Evolutionary conservation across 2,329 filamentous ascomycete species (phyloP).

Genomic region (Ophiostoma novo-ulmi): DNA sequence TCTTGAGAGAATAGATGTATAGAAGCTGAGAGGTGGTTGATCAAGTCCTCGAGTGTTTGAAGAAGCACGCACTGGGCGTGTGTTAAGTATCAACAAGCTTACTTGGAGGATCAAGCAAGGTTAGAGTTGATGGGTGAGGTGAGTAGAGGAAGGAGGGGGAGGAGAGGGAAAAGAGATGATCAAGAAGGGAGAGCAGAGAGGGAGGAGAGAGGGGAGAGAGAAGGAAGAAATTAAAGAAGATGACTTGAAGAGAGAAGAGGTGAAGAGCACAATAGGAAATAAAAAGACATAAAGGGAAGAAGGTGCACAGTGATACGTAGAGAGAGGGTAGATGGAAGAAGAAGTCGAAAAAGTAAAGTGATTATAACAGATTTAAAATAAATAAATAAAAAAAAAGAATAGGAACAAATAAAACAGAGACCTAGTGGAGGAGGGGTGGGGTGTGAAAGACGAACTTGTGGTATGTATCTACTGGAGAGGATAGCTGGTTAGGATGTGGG

Average conservation of each 20-base stretch:
- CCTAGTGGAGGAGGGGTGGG: constrained; percentile 6
- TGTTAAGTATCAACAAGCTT: constrained; percentile 10
- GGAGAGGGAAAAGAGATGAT: constrained; percentile 2
- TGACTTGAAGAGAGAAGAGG: constrained; percentile 4
- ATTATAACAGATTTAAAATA: neutral
- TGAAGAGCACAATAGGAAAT: neutral
- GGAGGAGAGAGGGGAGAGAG: constrained; percentile 7
- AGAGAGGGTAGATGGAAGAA: constrained; percentile 1
- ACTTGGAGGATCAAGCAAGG: constrained; percentile 13
- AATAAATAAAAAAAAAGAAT: neutral
- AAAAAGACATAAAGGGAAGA: constrained; percentile 5
- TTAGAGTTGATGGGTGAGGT: neutral
- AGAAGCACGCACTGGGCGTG: constrained; percentile 19
- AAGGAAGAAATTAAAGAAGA: neutral
- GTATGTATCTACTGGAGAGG: neutral
- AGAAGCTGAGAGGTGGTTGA: neutral
- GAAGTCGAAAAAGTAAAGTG: constrained; percentile 10
- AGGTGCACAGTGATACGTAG: neutral
- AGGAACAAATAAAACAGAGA: neutral
- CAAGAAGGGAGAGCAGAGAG: neutral
- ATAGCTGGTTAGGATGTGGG: neutral
- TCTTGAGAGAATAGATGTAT: constrained; percentile 11
- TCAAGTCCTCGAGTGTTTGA: neutral
- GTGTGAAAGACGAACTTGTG: neutral
- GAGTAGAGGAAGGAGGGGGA: neutral